Evolutionary conservation across 129 eudicot species (phyloP).

Genomic region (Gnaphalium uliginosum): DNA sequence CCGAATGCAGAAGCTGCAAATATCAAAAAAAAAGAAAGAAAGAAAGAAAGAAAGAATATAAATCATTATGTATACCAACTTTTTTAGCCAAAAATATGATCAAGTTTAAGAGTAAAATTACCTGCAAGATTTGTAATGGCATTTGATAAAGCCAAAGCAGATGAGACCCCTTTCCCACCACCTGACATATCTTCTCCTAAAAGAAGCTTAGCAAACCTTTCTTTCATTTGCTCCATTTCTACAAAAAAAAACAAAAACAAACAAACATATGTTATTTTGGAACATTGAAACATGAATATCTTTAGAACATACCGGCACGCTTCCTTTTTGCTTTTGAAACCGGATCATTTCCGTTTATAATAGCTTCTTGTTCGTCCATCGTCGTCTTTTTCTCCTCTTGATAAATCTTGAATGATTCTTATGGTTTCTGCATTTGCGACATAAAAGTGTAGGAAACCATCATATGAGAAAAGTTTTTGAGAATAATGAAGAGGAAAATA

Average conservation of each 20-base stretch:
- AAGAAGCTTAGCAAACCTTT: constrained; percentile 73
- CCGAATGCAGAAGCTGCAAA: constrained; percentile 81
- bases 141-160: constrained; percentile 82
- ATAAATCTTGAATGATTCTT: constrained; percentile 9
- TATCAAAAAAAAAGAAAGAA: background rate
- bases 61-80: background rate
- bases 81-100: background rate
- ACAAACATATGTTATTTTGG: background rate
- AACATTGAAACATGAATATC: background rate
- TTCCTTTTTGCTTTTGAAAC: constrained; percentile 24
- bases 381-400: constrained; percentile 9
- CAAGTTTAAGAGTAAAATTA: constrained; percentile 26
- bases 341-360: constrained; percentile 1
- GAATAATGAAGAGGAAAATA: background rate
- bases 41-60: background rate
- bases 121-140: constrained; percentile 92
- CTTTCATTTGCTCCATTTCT: constrained; percentile 81
- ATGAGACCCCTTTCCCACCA: constrained; percentile 90
- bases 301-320: constrained; percentile 21
- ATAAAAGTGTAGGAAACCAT: constrained; percentile 7
- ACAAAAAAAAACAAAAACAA: too few species aligned
- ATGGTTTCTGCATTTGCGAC: constrained; percentile 20
- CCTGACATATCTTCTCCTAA: constrained; percentile 95
- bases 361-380: constrained; percentile 27
- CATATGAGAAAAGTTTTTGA: constrained; percentile 9